Evolutionary conservation across 441 rosid species (phyloP).

Genomic region (Adansonia grandidieri): DNA sequence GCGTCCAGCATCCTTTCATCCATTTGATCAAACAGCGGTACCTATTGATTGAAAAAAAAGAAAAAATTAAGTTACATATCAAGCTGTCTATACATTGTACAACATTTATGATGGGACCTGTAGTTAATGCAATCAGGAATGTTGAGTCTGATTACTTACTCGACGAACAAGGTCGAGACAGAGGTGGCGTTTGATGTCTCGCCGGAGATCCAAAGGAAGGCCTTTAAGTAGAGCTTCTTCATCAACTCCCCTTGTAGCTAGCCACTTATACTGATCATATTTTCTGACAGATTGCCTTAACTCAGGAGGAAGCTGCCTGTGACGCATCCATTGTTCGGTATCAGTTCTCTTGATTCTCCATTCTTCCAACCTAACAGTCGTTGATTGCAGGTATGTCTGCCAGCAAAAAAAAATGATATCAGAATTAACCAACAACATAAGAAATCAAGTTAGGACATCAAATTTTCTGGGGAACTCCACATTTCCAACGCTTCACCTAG

Average conservation of each 20-base stretch:
- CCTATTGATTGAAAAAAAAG: slow-evolving; percentile 37
- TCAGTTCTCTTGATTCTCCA: slow-evolving; percentile 89
- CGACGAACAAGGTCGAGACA: slow-evolving; percentile 80
- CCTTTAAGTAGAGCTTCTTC: slow-evolving; percentile 75
- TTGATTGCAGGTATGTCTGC: slow-evolving; percentile 83
- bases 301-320: slow-evolving; percentile 78
- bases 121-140: too few species aligned
- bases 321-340: slow-evolving; percentile 91
- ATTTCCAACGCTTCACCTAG: too few species aligned
- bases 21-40: slow-evolving; percentile 71
- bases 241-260: slow-evolving; percentile 85
- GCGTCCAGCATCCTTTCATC: slow-evolving; percentile 72
- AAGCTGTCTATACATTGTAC: neutral
- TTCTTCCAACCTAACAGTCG: slow-evolving; percentile 80
- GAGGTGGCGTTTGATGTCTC: slow-evolving; percentile 88
- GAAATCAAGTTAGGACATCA: slow-evolving; percentile 5
- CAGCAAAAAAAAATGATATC: neutral
- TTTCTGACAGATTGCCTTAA: slow-evolving; percentile 66
- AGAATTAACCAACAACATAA: neutral
- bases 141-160: neutral
- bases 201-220: slow-evolving; percentile 78
- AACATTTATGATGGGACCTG: neutral
- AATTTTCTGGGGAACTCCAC: neutral
- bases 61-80: neutral
- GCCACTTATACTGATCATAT: slow-evolving; percentile 84